Evolutionary conservation across 371 early-diverging fungal species (phyloP).

Genomic region (Basidiobolus meristosporus): DNA sequence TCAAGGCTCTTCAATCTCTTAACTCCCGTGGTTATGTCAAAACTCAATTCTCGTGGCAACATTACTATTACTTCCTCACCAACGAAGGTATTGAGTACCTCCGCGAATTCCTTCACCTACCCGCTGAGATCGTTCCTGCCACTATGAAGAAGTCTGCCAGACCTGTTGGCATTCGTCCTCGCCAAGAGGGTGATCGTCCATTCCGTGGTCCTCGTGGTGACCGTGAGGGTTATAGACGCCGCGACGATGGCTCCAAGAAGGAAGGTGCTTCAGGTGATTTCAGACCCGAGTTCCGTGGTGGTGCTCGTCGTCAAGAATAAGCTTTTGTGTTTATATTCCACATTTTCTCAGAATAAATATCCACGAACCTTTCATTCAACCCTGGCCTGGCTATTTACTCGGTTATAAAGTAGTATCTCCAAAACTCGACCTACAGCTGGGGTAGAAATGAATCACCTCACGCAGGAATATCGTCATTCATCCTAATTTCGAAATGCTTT

Average conservation of each 20-base stretch:
- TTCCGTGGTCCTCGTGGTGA: slow-evolving; percentile 48
- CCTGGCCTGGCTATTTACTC: no score
- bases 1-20: slow-evolving; percentile 97
- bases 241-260: slow-evolving; percentile 61
- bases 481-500: no score
- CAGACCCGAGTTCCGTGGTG: slow-evolving; percentile 88
- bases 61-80: slow-evolving; percentile 98
- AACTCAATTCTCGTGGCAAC: no score
- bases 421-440: no score
- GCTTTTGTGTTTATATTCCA: no score
- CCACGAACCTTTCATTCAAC: no score
- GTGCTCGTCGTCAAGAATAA: no score
- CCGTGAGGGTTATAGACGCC: slow-evolving; percentile 74
- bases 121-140: slow-evolving; percentile 90
- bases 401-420: no score
- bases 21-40: no score
- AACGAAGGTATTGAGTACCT: slow-evolving; percentile 95
- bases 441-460: no score
- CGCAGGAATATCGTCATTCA: no score
- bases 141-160: slow-evolving; percentile 84
- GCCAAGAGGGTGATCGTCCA: slow-evolving; percentile 34
- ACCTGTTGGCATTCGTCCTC: slow-evolving; percentile 27
- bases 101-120: slow-evolving; percentile 92
- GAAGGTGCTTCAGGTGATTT: slow-evolving; percentile 84
- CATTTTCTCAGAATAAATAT: no score